Conservation (phyloP, 2,329 filamentous ascomycete genomes). For the Sclerotinia borealis region DNA sequence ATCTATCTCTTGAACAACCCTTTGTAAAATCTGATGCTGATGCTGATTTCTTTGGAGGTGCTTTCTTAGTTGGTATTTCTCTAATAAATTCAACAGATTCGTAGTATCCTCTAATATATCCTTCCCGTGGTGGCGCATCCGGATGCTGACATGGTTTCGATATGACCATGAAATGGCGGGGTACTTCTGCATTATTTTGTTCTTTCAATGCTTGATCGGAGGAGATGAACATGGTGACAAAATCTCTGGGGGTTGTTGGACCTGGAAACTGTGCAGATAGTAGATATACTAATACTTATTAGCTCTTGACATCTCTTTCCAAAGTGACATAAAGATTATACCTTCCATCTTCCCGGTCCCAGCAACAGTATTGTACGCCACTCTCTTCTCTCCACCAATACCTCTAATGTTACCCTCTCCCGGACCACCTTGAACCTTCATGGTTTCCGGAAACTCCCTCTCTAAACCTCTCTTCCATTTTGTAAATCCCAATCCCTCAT, state of each 20-base stretch:
- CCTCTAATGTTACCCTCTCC: constrained; percentile 74
- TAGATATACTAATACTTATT: constrained; percentile 59
- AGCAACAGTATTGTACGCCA: constrained; percentile 55
- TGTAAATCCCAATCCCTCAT: constrained; percentile 69
- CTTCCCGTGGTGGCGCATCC: constrained; percentile 60
- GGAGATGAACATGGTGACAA: constrained; percentile 72
- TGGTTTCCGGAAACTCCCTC: constrained; percentile 71
- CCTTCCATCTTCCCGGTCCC: constrained; percentile 59
- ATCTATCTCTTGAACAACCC: constrained; percentile 29
- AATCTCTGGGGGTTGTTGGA: constrained; percentile 81
- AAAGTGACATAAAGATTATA: constrained; percentile 30
- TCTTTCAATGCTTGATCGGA: constrained; percentile 38
- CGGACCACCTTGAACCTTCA: constrained; percentile 63
- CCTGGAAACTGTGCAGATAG: constrained; percentile 86
- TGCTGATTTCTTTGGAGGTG: constrained; percentile 35
- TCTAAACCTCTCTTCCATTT: constrained; percentile 73
- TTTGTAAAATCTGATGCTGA: constrained; percentile 41
- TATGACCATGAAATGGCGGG: constrained; percentile 76
- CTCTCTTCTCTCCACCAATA: constrained; percentile 70
- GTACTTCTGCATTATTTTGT: constrained; percentile 33
- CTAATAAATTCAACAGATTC: constrained; percentile 89
- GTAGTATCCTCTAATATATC: constrained; percentile 78
- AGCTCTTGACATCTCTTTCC: neutral
- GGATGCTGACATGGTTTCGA: constrained; percentile 79
- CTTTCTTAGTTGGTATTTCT: constrained; percentile 59